Evolutionary conservation across 2,329 filamentous ascomycete genomes (phyloP), one percentile per base, ranked within the genome.

Genomic region (Drechslera avenae): DNA sequence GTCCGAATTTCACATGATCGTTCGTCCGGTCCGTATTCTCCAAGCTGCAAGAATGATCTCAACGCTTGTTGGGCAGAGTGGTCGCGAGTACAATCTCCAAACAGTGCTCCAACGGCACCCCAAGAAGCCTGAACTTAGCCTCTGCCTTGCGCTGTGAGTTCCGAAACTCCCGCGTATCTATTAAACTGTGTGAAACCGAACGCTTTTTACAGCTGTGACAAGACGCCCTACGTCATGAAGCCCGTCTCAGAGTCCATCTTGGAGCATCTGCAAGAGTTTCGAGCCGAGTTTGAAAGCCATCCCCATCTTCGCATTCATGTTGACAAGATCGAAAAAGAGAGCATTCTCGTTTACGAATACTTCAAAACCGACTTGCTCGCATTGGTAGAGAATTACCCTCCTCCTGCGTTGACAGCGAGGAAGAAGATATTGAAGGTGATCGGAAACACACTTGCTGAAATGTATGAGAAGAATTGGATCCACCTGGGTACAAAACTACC

Each of bases 391-490:
- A 46, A 46, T 32, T 51, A 51, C 19, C 48, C 35, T 30, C 18
- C 41, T 31, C 40, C 46, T 30, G 36, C 41, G 28, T n/a, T 51
- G 18, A 36, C 34, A 36, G 48, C 41, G 16, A 51, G 41, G 35
- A 46, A 51, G 30, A 40, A 13, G 23, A 51, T 51, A 34, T 36
- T 51, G 18, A 46, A 46, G 12, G 41, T 46, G 31, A 35, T 46
- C 23, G 41, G 48, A 41, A 28, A 14, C 4, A 35, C 41, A 51
- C 35, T 51, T 40, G 34, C 34, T 40, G 35, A 51, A 19, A 51
- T 51, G 41, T 41, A 51, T 40, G 18, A 26, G 41, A 46, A 41
- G 41, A 51, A 51, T 41, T 51, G 41, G 41, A 45, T 51, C 12
- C 41, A 51, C 19, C 41, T 51, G 26, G 41, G 48, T 46, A 46